Evolutionary conservation across 768 basidiomycete genomes (phyloP).

Genomic region (Suillus subaureus): DNA sequence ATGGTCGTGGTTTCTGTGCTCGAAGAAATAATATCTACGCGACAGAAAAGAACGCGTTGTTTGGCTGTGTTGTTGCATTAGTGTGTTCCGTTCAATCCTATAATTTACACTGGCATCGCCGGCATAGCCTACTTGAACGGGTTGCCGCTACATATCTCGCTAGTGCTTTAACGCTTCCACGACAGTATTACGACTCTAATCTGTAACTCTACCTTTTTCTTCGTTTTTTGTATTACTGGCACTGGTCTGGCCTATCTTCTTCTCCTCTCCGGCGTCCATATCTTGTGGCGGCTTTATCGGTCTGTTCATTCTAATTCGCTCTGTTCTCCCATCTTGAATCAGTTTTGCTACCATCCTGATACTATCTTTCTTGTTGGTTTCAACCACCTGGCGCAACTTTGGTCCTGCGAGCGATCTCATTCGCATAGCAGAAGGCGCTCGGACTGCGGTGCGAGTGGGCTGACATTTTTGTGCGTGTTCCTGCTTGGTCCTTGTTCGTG

Average conservation of each 20-base stretch:
- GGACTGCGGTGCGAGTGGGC: neutral
- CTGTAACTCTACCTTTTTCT: slow-evolving; percentile 16
- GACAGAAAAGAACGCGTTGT: slow-evolving; percentile 18
- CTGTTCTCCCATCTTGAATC: neutral
- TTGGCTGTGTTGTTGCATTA: slow-evolving; percentile 24
- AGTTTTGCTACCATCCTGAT: slow-evolving; percentile 14
- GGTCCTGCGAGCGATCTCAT: neutral
- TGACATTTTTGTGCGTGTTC: slow-evolving; percentile 1
- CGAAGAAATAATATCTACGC: neutral
- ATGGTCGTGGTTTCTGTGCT: neutral
- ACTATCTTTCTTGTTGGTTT: slow-evolving; percentile 5
- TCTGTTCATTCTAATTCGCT: slow-evolving; percentile 9
- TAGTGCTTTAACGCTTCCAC: slow-evolving; percentile 29
- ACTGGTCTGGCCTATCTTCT: neutral
- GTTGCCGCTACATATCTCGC: slow-evolving; percentile 12
- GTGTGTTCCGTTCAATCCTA: slow-evolving; percentile 7
- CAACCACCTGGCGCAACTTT: neutral
- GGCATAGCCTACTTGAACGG: slow-evolving; percentile 21
- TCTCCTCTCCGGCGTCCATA: slow-evolving; percentile 6
- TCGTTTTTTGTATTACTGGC: slow-evolving; percentile 10
- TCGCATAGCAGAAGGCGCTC: neutral
- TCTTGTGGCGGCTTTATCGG: slow-evolving; percentile 5
- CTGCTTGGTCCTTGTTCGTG: neutral
- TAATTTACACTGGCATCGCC: neutral
- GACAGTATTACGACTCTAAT: slow-evolving; percentile 28